Evolutionary conservation across 768 basidiomycete species (phyloP).

Genomic region (Phanerochaete sordida): DNA sequence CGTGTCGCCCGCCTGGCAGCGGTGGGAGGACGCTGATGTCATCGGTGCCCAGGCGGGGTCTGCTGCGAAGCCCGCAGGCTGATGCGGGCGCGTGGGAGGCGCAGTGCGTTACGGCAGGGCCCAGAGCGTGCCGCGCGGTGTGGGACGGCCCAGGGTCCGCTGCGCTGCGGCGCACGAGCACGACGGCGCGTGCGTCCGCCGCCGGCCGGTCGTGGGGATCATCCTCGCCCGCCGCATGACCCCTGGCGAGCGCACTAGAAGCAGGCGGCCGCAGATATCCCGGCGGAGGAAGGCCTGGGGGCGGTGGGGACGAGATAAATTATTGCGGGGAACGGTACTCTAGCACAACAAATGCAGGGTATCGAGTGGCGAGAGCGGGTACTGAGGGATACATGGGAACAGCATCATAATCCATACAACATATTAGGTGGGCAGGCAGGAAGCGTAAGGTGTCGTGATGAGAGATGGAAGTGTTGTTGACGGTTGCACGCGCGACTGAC

Average conservation of each 20-base stretch:
- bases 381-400: not conserved
- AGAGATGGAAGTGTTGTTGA: not conserved
- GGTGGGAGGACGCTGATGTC: not conserved
- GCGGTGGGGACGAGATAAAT: not conserved
- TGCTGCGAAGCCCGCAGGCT: not conserved
- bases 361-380: constrained; percentile 1
- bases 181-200: not conserved
- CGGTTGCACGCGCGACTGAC: not conserved
- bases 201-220: not conserved
- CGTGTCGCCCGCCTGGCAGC: no score
- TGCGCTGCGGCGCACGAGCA: no score
- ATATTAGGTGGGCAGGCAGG: not conserved
- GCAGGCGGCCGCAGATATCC: not conserved
- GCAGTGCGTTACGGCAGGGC: not conserved
- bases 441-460: not conserved
- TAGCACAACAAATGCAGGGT: constrained; percentile 2
- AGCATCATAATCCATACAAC: not conserved
- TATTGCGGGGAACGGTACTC: constrained; percentile 1
- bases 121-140: not conserved
- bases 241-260: not conserved
- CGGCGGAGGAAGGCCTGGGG: not conserved
- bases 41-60: not conserved
- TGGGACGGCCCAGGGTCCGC: not conserved
- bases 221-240: not conserved
- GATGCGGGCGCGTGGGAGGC: not conserved